These are phyloP conservation scores for Penicillium crystallinum DNA, from an alignment of 495 filamentous ascomycete species.

Conservation along the genomic window DNA sequence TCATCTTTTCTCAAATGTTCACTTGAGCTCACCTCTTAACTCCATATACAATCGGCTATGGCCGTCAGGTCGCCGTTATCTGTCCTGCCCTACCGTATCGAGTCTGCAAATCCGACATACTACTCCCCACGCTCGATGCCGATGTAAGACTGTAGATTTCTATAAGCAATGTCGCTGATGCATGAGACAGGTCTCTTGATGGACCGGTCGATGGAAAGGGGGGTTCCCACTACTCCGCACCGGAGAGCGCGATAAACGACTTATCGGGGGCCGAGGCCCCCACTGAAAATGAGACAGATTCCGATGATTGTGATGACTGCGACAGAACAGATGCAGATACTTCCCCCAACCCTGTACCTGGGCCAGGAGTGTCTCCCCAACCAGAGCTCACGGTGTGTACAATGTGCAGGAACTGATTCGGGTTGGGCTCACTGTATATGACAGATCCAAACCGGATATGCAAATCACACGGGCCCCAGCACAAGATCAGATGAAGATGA, in stretches of 20 bases:
- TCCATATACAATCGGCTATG: constrained; percentile 13
- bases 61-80: constrained; percentile 35
- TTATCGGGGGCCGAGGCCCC: background rate
- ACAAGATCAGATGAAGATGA: constrained; percentile 62
- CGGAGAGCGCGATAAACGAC: background rate
- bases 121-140: constrained; percentile 12
- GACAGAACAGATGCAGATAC: background rate
- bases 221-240: background rate
- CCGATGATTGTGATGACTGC: background rate
- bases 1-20: background rate
- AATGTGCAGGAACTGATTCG: background rate
- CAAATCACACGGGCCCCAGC: constrained; percentile 46
- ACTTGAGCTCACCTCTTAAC: background rate
- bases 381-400: constrained; percentile 33
- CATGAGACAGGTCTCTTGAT: constrained; percentile 3
- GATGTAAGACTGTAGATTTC: constrained; percentile 10
- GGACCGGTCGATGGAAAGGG: background rate
- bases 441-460: constrained; percentile 58
- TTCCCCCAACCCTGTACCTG: constrained; percentile 5
- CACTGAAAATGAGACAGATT: background rate
- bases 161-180: background rate
- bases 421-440: constrained; percentile 21
- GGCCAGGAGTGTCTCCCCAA: constrained; percentile 6
- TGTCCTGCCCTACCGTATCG: constrained; percentile 14
- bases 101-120: constrained; percentile 12